Evolutionary conservation across 2,329 filamentous ascomycete genomes (phyloP).

Genomic region (Scedosporium dehoogii): DNA sequence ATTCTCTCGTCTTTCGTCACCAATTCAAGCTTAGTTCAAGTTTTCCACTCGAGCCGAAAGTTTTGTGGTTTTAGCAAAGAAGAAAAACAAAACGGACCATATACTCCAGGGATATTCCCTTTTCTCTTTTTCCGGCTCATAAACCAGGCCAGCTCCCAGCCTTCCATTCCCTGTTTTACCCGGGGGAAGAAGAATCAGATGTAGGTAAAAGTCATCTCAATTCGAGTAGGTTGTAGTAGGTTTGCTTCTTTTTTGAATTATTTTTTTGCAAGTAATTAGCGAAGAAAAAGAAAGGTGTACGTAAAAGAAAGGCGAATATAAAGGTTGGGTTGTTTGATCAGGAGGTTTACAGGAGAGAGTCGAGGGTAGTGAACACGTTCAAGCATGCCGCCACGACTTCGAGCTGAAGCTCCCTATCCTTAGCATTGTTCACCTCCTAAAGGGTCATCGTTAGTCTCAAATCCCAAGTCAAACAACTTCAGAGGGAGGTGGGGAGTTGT

Average conservation of each 20-base stretch:
- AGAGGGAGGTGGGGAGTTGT: too few relatives aligned
- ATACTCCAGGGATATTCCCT: neutral
- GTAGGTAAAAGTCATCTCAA: neutral
- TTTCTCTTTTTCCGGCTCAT: too few relatives aligned
- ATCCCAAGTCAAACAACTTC: neutral
- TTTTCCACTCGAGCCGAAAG: too few relatives aligned
- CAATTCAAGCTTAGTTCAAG: too few relatives aligned
- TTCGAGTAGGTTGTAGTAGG: too few relatives aligned
- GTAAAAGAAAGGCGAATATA: neutral
- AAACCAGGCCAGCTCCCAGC: neutral
- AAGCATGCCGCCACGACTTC: constrained; percentile 95
- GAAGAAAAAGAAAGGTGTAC: neutral
- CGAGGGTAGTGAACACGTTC: constrained; percentile 93
- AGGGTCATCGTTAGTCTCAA: constrained; percentile 11
- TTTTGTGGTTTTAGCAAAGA: neutral
- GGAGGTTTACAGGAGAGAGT: constrained; percentile 69
- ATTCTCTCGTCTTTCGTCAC: too few relatives aligned
- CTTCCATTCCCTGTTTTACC: too few relatives aligned
- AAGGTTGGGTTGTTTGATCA: neutral
- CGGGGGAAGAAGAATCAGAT: too few relatives aligned
- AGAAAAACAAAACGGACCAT: neutral
- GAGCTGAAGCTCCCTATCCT: constrained; percentile 91
- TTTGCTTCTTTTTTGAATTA: too few relatives aligned
- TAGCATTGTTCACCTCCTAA: constrained; percentile 69
- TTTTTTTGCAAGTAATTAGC: neutral